Evolutionary conservation across 2,329 filamentous ascomycete species (phyloP), one percentile per base, ranked within the genome.

Genomic region (Periconia sp.): DNA sequence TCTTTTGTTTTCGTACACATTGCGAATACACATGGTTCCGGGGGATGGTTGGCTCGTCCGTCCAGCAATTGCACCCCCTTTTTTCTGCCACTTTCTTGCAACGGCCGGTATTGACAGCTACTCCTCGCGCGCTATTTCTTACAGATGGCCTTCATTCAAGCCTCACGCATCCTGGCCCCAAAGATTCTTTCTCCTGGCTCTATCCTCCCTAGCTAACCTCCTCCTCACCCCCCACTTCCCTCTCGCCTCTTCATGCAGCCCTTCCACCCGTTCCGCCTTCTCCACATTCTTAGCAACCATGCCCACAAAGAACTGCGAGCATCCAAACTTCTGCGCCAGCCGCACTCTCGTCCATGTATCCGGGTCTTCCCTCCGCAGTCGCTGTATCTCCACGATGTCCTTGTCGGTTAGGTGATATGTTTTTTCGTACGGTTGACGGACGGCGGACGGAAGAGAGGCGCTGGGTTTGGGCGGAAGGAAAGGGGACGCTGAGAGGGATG

Each of bases 311-410:
- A 85, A 78, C 43, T 79, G 74, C 42, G 77, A 82, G 66, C 83
- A 86, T 5, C 79, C 76, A 61, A 85, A 87, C 59, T 78, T 80
- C 64, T 83, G 78, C 26, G 84, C 83, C 51, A 87, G 63, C 57
- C 74, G 76, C 43, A 74, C 73, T 32, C 82, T 66, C 33, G 81
- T 85, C 82, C 84, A 87, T 44, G 70, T 71, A 49, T 75, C 70
- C 5, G 83, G 83, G 53, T 87, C 79, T 43, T 70, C 70, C 21
- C 65, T 57, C 33, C 84, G 72, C 39, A 87, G 69, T 28, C 59
- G 59, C 40, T 81, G 73, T 36, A 87, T 86, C 66, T 86, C 79
- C 25, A 74, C 75, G 23, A 87, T 75, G 32, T 87, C 75, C 24
- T 70, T 70, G 33, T 74, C 74, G 12, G 70, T 79, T 41, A 87